Base-by-base conservation (phyloP, 2,329 filamentous ascomycete species). In the Elsinoe arachidis region DNA sequence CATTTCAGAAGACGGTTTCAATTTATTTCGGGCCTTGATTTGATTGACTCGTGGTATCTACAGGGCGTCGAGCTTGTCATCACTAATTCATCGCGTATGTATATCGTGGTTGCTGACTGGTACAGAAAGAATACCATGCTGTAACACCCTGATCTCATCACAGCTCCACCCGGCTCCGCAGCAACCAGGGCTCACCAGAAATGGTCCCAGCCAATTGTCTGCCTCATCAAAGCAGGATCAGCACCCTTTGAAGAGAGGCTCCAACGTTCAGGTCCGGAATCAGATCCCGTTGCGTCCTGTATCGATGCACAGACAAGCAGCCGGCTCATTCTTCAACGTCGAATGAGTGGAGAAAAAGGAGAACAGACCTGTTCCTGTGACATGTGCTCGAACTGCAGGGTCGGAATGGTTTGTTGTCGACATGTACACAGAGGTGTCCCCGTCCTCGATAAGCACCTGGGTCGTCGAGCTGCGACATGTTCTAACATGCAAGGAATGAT, bases 261-360 rank as follows among this genome's bases (percentile, higher is more conserved):
- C 15, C 49, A 53, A 53, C 49, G 49, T 53, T 34, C 49, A 53
- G 49, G 49, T 53, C 49, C 49, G 49, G 49, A 53, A 53, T 26
- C 5, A 38, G 19, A 34, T 21, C 49, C 49, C 49, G 49, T 53
- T 53, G 49, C 49, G 38, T 53, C n/a, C 49, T 23, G 34, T 53
- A 53, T 53, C 49, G 49, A 37, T 53, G 49, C 49, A 53, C 49
- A 39, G 49, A 53, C 49, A 53, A 39, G 33, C 17, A 26, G 17
- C 19, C 19, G 35, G 35, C 33, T 11, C n/a, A 53, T 37, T 39
- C 33, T 26, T 53, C 49, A 53, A 53, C 49, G 49, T 53, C 49
- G 35, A 53, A 30, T 38, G 15, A 53, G 49, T 53, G 49, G 49
- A 53, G 49, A 53, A 35, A 53, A 53, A 53, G 49, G 49, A 53